Conservation (phyloP, 129 eudicot species). For the Centaurea solstitialis region DNA sequence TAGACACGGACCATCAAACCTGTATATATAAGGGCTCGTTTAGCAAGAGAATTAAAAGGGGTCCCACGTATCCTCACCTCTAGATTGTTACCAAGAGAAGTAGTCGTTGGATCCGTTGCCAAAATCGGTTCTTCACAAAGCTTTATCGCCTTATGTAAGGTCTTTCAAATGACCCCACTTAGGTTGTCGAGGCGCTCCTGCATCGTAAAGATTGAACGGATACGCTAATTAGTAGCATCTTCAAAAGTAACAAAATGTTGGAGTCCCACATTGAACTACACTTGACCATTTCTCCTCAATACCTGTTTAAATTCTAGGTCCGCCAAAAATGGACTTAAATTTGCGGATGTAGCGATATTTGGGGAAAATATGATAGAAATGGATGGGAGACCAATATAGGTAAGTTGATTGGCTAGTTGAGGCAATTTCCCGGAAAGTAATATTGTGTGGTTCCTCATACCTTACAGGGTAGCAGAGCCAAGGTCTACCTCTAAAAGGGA, state of each 20-base stretch:
- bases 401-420: too few species aligned
- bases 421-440: too few species aligned
- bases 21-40: not conserved
- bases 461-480: not conserved
- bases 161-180: conserved; percentile 96
- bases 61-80: conserved; percentile 53
- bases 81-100: conserved; percentile 71
- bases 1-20: not conserved
- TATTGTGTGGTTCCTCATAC: too few species aligned
- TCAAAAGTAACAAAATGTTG: not conserved
- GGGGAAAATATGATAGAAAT: too few species aligned
- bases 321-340: too few species aligned
- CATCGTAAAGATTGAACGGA: conserved; percentile 3
- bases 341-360: too few species aligned
- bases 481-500: not conserved
- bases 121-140: conserved; percentile 89
- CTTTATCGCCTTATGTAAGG: conserved; percentile 86
- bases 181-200: conserved; percentile 86
- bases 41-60: not conserved
- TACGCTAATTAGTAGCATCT: not conserved
- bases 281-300: not conserved
- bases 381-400: too few species aligned
- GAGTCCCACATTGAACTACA: not conserved
- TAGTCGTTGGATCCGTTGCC: conserved; percentile 74
- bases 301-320: too few species aligned